Evolutionary conservation across 805 yeast species (phyloP).

Genomic region (Kazachstania kunashirensis): DNA sequence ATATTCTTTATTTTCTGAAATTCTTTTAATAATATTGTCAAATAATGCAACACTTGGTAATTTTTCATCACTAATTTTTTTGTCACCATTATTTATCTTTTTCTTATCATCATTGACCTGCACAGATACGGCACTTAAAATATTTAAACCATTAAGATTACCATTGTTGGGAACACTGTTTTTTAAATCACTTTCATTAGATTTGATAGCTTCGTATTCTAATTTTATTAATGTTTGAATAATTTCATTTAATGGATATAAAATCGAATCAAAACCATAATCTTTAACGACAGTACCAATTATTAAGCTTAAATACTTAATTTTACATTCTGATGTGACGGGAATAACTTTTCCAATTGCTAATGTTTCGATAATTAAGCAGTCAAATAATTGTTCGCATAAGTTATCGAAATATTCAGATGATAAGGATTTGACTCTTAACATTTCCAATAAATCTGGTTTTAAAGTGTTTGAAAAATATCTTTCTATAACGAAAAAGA

Average conservation of each 20-base stretch:
- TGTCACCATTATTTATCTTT: too few species aligned
- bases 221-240: conserved; percentile 12
- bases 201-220: not conserved
- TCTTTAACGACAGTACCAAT: conserved; percentile 67
- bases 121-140: conserved; percentile 25
- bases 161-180: conserved; percentile 21
- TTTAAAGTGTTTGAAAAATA: conserved; percentile 34
- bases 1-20: not conserved
- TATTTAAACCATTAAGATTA: conserved; percentile 21
- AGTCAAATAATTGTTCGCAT: not conserved
- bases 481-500: conserved; percentile 54
- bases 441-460: not conserved
- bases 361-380: not conserved
- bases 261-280: conserved; percentile 67
- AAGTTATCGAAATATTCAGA: not conserved
- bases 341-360: not conserved
- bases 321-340: not conserved
- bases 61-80: too few species aligned
- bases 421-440: not conserved
- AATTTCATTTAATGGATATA: conserved; percentile 57
- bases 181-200: too few species aligned
- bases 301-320: conserved; percentile 1
- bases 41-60: conserved; percentile 6
- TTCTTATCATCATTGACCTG: conserved; percentile 10
- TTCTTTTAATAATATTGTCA: conserved; percentile 2